These are phyloP conservation scores for Syncephalastrum monosporum DNA, from an alignment of 371 early-diverging fungal species.

Conservation along the genomic window DNA sequence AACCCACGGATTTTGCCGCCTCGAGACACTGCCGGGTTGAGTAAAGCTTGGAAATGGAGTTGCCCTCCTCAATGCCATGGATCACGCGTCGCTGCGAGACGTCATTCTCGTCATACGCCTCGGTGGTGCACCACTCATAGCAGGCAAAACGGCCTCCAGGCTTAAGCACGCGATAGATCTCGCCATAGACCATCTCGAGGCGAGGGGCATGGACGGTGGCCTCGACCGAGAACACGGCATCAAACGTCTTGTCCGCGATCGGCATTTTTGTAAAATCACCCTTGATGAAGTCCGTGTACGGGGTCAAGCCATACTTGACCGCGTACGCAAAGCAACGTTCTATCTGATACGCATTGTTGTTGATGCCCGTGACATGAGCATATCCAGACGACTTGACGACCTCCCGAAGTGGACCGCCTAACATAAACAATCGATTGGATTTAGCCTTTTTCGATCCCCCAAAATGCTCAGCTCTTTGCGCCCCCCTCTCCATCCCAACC, in stretches of 20 bases:
- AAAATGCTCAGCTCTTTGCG: background rate
- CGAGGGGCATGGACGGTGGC: conserved; percentile 73
- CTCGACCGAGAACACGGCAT: conserved; percentile 77
- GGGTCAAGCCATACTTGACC: conserved; percentile 52
- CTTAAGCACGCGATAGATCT: conserved; percentile 76
- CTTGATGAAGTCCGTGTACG: conserved; percentile 54
- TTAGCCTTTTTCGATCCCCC: conserved; percentile 1
- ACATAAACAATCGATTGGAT: background rate
- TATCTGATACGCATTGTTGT: conserved; percentile 85
- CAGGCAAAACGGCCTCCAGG: conserved; percentile 71
- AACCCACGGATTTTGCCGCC: conserved; percentile 70
- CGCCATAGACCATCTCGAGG: conserved; percentile 67
- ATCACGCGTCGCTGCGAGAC: conserved; percentile 64
- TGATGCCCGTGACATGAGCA: conserved; percentile 71
- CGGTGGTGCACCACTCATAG: conserved; percentile 82
- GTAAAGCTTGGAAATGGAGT: conserved; percentile 76
- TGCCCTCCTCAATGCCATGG: conserved; percentile 76
- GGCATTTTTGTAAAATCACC: conserved; percentile 82
- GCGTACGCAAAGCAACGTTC: conserved; percentile 69
- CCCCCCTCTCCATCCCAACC: background rate
- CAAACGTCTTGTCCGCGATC: conserved; percentile 59
- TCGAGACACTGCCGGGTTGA: conserved; percentile 57
- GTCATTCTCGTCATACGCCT: conserved; percentile 64
- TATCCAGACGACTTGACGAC: conserved; percentile 72
- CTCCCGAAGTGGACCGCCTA: conserved; percentile 75